Conservation (phyloP, 352 stramenopile genomes). For the Phytopythium kandeliae region DNA sequence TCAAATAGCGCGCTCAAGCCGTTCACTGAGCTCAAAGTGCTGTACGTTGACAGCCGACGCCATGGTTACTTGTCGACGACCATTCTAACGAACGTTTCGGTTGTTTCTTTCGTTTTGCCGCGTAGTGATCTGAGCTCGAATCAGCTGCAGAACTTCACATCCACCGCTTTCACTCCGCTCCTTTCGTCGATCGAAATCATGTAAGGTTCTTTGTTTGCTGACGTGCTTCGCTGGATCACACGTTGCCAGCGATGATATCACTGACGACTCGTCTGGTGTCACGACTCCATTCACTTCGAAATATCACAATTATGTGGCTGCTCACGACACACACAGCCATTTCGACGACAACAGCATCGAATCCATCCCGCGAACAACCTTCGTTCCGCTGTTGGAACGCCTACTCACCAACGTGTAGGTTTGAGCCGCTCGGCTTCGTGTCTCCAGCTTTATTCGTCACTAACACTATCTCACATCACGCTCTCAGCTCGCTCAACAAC, state of each 20-base stretch:
- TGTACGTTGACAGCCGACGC: constrained; percentile 30
- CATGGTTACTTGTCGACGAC: not conserved
- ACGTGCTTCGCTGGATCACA: no score
- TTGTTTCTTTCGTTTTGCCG: not conserved
- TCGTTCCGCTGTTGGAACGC: constrained; percentile 35
- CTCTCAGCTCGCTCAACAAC: constrained; percentile 27
- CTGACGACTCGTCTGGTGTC: no score
- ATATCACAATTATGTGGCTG: no score
- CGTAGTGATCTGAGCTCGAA: constrained; percentile 54
- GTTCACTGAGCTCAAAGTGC: constrained; percentile 29
- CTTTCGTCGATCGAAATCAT: constrained; percentile 40
- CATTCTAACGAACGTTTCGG: not conserved
- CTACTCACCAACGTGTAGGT: constrained; percentile 45
- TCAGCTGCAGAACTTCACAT: constrained; percentile 49
- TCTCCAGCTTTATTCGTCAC: not conserved
- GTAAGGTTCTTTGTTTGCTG: constrained; percentile 19
- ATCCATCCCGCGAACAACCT: constrained; percentile 50
- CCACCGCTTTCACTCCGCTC: constrained; percentile 36
- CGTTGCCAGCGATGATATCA: no score
- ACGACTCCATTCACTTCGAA: not conserved
- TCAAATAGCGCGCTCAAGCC: constrained; percentile 39
- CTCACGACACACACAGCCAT: constrained; percentile 17
- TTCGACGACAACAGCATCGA: constrained; percentile 56
- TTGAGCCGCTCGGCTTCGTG: no score
- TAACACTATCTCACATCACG: not conserved